Conservation (phyloP, 805 yeast species). For the Brettanomyces naardenensis region DNA sequence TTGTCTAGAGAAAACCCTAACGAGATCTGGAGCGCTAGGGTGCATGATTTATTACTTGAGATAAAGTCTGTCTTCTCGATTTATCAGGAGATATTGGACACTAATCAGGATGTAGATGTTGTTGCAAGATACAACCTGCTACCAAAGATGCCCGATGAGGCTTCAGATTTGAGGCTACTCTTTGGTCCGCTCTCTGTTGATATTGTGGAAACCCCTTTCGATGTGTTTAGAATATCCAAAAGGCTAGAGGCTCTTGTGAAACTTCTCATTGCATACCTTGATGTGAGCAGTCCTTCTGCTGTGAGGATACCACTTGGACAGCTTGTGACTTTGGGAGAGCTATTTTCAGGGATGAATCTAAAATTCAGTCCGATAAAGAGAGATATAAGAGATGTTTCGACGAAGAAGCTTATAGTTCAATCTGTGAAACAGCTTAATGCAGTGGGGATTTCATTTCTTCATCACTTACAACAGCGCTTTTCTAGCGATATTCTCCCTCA, state of each 20-base stretch:
- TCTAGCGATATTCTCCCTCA: conserved; percentile 36
- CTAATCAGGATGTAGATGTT: conserved; percentile 48
- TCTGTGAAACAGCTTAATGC: conserved; percentile 39
- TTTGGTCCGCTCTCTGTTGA: conserved; percentile 52
- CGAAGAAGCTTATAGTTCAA: conserved; percentile 35
- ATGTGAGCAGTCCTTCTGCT: conserved; percentile 46
- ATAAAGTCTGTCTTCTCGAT: conserved; percentile 46
- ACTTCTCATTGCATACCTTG: conserved; percentile 37
- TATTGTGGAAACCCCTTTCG: conserved; percentile 40
- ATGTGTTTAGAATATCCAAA: conserved; percentile 43
- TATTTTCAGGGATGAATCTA: conserved; percentile 46
- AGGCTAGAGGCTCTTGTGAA: conserved; percentile 41
- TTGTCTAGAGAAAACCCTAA: conserved; percentile 44
- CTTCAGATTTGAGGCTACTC: conserved; percentile 15
- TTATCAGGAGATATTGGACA: conserved; percentile 50
- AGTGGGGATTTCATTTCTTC: conserved; percentile 36
- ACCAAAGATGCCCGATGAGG: conserved; percentile 25
- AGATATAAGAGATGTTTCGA: conserved; percentile 48
- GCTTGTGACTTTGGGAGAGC: conserved; percentile 43
- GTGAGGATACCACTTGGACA: conserved; percentile 52
- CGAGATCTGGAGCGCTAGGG: conserved; percentile 37
- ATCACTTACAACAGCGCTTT: conserved; percentile 27
- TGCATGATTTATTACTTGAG: conserved; percentile 43
- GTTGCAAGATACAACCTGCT: conserved; percentile 31
- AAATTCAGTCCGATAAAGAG: conserved; percentile 47